phyloP scores from a whole-genome alignment of 495 filamentous ascomycete species.

The Penicillium macrosclerotiorum region DNA sequence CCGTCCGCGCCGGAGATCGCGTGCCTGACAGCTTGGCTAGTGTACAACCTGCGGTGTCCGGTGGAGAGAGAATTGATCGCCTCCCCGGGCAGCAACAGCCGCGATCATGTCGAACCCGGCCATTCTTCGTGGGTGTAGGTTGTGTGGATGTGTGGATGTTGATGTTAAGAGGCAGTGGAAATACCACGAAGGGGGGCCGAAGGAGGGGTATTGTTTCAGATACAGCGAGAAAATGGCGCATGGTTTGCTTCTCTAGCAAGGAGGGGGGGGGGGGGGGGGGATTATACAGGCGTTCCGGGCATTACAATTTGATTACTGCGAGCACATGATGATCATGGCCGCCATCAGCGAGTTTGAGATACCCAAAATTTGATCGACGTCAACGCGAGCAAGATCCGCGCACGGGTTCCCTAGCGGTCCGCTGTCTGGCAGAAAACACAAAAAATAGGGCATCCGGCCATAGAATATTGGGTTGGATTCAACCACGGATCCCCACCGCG shows the following conservation, averaged over 20 bases:
- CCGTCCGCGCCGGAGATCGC: slow-evolving; percentile 13
- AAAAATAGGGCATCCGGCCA: slow-evolving; percentile 10
- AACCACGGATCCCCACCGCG: slow-evolving; percentile 16
- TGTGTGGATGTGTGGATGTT: too few relatives aligned
- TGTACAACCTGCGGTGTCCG: slow-evolving; percentile 43
- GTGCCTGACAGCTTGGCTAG: slow-evolving; percentile 34
- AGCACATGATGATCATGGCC: too few relatives aligned
- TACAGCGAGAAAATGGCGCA: slow-evolving; percentile 16
- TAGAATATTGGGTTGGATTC: slow-evolving; percentile 13
- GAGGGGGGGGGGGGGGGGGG: too few relatives aligned
- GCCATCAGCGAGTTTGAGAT: slow-evolving; percentile 14
- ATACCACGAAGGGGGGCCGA: neutral
- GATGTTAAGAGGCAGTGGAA: too few relatives aligned
- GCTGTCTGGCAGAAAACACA: neutral
- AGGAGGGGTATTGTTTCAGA: slow-evolving; percentile 4
- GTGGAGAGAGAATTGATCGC: slow-evolving; percentile 46
- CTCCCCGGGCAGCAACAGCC: neutral
- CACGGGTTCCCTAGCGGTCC: slow-evolving; percentile 8
- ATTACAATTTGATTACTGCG: too few relatives aligned
- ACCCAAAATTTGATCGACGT: slow-evolving; percentile 27
- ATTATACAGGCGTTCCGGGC: too few relatives aligned
- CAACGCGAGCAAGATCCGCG: slow-evolving; percentile 11
- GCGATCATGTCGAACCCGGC: too few relatives aligned
- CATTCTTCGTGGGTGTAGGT: too few relatives aligned
- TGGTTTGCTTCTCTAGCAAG: too few relatives aligned